Percentiles rank a stretch among this genome's conserved stretches.
phyloP scores from a whole-genome alignment of 2,329 filamentous ascomycete species.

The Drechslera avenae region DNA sequence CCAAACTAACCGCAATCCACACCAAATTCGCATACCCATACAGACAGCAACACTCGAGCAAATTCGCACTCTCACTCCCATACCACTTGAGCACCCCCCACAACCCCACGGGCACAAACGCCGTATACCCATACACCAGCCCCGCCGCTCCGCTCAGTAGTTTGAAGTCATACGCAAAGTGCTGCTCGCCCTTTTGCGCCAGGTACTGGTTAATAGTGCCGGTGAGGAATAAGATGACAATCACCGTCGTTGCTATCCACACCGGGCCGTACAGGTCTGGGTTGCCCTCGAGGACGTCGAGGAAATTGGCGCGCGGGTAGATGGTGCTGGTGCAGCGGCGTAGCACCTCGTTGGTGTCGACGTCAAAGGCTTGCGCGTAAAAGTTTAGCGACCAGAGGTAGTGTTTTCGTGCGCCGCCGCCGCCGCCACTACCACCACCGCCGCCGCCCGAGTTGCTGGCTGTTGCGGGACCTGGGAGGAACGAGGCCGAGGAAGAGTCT shows the following conservation, averaged over 20 bases:
- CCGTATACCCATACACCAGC: slow-evolving; percentile 92
- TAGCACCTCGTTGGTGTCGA: slow-evolving; percentile 89
- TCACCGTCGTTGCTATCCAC: slow-evolving; percentile 98
- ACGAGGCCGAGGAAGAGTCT: slow-evolving; percentile 45
- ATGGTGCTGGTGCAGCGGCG: slow-evolving; percentile 86
- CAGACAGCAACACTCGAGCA: slow-evolving; percentile 92
- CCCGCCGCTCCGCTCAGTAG: slow-evolving; percentile 89
- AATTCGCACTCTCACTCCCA: slow-evolving; percentile 87
- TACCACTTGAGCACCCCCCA: slow-evolving; percentile 94
- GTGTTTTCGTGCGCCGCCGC: slow-evolving; percentile 64
- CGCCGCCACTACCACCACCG: slow-evolving; percentile 18
- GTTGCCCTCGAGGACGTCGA: slow-evolving; percentile 96
- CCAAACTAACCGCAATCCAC: slow-evolving; percentile 92
- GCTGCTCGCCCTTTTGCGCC: slow-evolving; percentile 66
- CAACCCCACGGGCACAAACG: slow-evolving; percentile 76
- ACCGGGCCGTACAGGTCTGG: slow-evolving; percentile 96
- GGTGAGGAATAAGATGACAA: slow-evolving; percentile 92
- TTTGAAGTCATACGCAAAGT: slow-evolving; percentile 90
- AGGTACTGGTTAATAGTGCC: slow-evolving; percentile 95
- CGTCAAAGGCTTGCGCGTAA: slow-evolving; percentile 98
- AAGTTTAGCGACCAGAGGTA: slow-evolving; percentile 92
- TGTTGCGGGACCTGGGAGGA: slow-evolving; percentile 43
- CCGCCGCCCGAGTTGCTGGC: slow-evolving; percentile 16
- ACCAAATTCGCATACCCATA: slow-evolving; percentile 97
- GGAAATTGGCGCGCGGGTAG: slow-evolving; percentile 90